These are phyloP conservation scores for Penicillium salamii DNA, from an alignment of 495 filamentous ascomycete species.

Conservation along the genomic window DNA sequence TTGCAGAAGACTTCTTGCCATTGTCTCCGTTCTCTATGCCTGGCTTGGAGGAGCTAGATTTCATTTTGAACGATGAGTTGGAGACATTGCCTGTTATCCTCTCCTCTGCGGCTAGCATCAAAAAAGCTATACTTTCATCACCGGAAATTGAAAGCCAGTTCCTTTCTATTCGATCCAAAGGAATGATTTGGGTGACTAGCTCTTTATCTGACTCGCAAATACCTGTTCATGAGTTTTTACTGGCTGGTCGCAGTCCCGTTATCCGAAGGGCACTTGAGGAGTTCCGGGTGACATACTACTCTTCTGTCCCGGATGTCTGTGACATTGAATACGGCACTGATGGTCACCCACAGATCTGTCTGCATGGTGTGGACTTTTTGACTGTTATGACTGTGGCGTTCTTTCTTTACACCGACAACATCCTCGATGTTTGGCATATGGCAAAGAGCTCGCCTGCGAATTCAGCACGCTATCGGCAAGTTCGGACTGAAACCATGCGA, in stretches of 20 bases:
- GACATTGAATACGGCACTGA: slow-evolving; percentile 51
- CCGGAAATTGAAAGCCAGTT: slow-evolving; percentile 57
- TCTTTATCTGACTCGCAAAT: slow-evolving; percentile 62
- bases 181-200: slow-evolving; percentile 52
- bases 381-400: slow-evolving; percentile 74
- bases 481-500: slow-evolving; percentile 81
- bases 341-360: slow-evolving; percentile 51
- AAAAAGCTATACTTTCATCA: slow-evolving; percentile 48
- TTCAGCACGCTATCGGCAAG: slow-evolving; percentile 68
- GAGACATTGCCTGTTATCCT: slow-evolving; percentile 7
- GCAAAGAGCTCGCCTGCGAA: slow-evolving; percentile 59
- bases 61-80: slow-evolving; percentile 16
- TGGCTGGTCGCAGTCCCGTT: slow-evolving; percentile 68
- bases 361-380: slow-evolving; percentile 68
- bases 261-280: slow-evolving; percentile 60
- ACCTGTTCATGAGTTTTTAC: slow-evolving; percentile 79
- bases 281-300: slow-evolving; percentile 43
- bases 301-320: slow-evolving; percentile 55
- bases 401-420: slow-evolving; percentile 76
- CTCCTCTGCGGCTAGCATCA: slow-evolving; percentile 29
- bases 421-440: slow-evolving; percentile 82
- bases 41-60: slow-evolving; percentile 13
- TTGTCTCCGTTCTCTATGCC: slow-evolving; percentile 58
- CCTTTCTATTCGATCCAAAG: slow-evolving; percentile 23
- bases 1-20: slow-evolving; percentile 73